Evolutionary conservation across 768 basidiomycete genomes (phyloP).

Genomic region (Cyathus striatus): DNA sequence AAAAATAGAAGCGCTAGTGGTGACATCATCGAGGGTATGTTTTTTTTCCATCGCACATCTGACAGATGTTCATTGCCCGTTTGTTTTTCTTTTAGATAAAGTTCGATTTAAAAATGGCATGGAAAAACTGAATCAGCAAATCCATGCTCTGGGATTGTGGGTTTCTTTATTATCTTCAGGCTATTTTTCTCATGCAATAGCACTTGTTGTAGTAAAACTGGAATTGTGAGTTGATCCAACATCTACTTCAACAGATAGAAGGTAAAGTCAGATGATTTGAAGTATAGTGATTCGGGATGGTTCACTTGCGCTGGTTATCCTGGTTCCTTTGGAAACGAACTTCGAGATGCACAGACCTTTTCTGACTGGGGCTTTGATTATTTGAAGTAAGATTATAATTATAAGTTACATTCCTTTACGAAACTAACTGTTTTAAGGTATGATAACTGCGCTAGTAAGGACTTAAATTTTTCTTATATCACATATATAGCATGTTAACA

Average conservation of each 20-base stretch:
- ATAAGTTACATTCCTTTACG: not conserved
- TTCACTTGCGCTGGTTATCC: conserved; percentile 65
- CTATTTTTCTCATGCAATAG: not conserved
- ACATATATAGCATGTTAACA: not conserved
- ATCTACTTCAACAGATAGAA: not conserved
- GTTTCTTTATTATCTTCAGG: not conserved
- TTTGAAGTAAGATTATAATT: conserved; percentile 41
- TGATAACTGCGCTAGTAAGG: conserved; percentile 51
- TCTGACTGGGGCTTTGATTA: conserved; percentile 66
- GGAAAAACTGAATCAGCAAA: conserved; percentile 46
- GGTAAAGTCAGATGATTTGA: not conserved
- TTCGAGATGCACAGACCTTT: conserved; percentile 50
- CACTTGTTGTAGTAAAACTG: conserved; percentile 26
- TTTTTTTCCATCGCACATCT: not conserved
- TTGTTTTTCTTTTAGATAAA: conserved; percentile 27
- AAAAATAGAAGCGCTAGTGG: conserved; percentile 44
- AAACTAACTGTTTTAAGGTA: conserved; percentile 22
- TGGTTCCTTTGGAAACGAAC: conserved; percentile 58
- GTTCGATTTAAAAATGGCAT: conserved; percentile 52
- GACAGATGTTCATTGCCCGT: not conserved
- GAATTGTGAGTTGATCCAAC: conserved; percentile 26
- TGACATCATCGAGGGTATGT: conserved; percentile 47
- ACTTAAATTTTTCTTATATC: not conserved
- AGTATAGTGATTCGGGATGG: conserved; percentile 64
- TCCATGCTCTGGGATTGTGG: conserved; percentile 58